Conservation (phyloP, 805 yeast species). For the Yamadazyma scolyti region DNA sequence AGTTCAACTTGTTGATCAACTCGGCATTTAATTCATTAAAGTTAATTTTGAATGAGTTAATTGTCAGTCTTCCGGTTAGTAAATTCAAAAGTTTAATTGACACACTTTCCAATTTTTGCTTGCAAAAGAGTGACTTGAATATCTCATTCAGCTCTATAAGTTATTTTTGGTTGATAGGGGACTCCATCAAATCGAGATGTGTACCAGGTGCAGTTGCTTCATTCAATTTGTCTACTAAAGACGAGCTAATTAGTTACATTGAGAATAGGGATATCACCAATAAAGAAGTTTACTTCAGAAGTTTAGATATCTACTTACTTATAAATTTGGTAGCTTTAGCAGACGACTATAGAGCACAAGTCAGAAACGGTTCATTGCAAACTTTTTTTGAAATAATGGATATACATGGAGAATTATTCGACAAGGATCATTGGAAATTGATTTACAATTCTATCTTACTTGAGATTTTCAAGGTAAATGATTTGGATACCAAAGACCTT, state of each 20-base stretch:
- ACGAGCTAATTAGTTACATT: constrained; percentile 6
- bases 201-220: not conserved
- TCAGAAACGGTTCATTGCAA: constrained; percentile 85
- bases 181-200: constrained; percentile 41
- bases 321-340: constrained; percentile 61
- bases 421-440: constrained; percentile 63
- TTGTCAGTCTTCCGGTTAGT: constrained; percentile 65
- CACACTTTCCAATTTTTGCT: constrained; percentile 66
- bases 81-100: constrained; percentile 66
- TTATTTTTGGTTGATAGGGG: constrained; percentile 90
- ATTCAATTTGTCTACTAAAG: constrained; percentile 3
- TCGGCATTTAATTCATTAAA: constrained; percentile 81
- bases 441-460: constrained; percentile 62
- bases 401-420: constrained; percentile 55
- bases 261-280: constrained; percentile 4
- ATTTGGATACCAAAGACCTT: constrained; percentile 38
- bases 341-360: constrained; percentile 67
- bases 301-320: constrained; percentile 44
- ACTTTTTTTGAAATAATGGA: constrained; percentile 82
- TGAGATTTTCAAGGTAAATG: constrained; percentile 15
- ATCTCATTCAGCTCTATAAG: constrained; percentile 89
- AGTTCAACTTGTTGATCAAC: constrained; percentile 49
- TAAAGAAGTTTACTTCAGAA: constrained; percentile 3
- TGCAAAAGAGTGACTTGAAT: constrained; percentile 71
- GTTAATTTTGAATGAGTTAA: constrained; percentile 79